These are phyloP conservation scores for Linnemannia hyalina DNA, from an alignment of 192 early-diverging fungal species.

Conservation along the genomic window DNA sequence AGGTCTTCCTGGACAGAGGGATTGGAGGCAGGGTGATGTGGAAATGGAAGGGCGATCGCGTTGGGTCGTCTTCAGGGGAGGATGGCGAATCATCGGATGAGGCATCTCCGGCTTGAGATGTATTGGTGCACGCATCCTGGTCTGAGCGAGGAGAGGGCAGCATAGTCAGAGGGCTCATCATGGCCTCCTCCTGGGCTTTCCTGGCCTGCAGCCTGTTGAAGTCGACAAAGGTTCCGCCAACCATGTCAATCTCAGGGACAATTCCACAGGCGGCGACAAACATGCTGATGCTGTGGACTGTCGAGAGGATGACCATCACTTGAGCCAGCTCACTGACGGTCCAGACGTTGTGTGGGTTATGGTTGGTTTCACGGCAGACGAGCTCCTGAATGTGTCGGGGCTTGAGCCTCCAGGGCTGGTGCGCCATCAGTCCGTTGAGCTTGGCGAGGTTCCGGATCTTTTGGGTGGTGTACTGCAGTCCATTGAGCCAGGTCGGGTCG, in stretches of 20 bases:
- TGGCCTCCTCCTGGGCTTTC: slow-evolving; percentile 22
- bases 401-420: slow-evolving; percentile 67
- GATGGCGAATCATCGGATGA: slow-evolving; percentile 6
- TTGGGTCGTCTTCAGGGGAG: not conserved
- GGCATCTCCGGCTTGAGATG: not conserved
- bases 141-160: slow-evolving; percentile 46
- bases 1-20: slow-evolving; percentile 35
- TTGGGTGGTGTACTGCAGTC: slow-evolving; percentile 55
- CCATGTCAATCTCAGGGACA: slow-evolving; percentile 68
- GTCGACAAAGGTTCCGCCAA: slow-evolving; percentile 59
- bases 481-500: slow-evolving; percentile 66
- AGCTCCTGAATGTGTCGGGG: slow-evolving; percentile 56
- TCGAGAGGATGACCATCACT: slow-evolving; percentile 62
- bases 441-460: slow-evolving; percentile 65
- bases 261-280: slow-evolving; percentile 69
- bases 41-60: slow-evolving; percentile 20
- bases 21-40: slow-evolving; percentile 37
- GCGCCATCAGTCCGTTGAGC: slow-evolving; percentile 61
- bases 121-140: slow-evolving; percentile 11
- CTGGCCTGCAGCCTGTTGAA: slow-evolving; percentile 19
- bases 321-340: slow-evolving; percentile 67
- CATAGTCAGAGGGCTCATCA: slow-evolving; percentile 49
- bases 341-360: slow-evolving; percentile 64
- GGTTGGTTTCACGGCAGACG: slow-evolving; percentile 49
- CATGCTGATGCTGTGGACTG: slow-evolving; percentile 65